Evolutionary conservation across 2,329 filamentous ascomycete species (phyloP).

Genomic region (Pyrenochaeta sp.): DNA sequence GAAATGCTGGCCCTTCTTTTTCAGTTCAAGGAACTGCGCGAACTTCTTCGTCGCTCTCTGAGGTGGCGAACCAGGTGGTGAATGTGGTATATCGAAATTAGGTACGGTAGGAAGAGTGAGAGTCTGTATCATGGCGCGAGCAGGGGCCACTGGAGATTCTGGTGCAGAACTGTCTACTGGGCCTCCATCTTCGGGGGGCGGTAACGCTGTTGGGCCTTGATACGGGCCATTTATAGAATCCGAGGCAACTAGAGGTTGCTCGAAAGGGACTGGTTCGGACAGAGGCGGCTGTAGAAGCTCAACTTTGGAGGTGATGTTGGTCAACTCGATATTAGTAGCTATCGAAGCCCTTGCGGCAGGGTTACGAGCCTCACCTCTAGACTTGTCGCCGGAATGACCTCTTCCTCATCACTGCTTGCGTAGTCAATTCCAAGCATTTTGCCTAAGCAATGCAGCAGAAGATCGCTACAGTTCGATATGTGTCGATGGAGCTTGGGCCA

Average conservation of each 20-base stretch:
- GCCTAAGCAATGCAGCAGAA: slow-evolving; percentile 9
- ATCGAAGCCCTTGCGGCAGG: slow-evolving; percentile 46
- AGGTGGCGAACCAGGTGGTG: slow-evolving; percentile 67
- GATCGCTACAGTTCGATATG: slow-evolving; percentile 7
- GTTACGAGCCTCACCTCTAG: slow-evolving; percentile 50
- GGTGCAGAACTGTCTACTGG: slow-evolving; percentile 31
- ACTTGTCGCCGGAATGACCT: slow-evolving; percentile 40
- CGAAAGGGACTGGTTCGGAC: slow-evolving; percentile 10
- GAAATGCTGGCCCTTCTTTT: slow-evolving; percentile 79
- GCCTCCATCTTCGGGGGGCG: slow-evolving; percentile 24
- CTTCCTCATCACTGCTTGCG: slow-evolving; percentile 59
- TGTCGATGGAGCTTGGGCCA: slow-evolving; percentile 42
- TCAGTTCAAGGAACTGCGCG: slow-evolving; percentile 77
- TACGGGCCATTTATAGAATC: slow-evolving; percentile 34
- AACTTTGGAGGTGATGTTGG: slow-evolving; percentile 27
- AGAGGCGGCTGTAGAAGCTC: slow-evolving; percentile 18
- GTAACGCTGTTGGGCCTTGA: slow-evolving; percentile 37
- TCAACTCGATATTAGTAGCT: slow-evolving; percentile 57
- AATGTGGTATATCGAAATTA: slow-evolving; percentile 77
- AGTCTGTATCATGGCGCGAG: slow-evolving; percentile 71
- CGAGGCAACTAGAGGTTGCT: slow-evolving; percentile 12
- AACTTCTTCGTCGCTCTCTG: slow-evolving; percentile 70
- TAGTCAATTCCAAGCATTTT: slow-evolving; percentile 54
- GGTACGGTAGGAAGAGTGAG: slow-evolving; percentile 77
- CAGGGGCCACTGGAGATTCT: slow-evolving; percentile 72